Evolutionary conservation across 1,139 yeast genomes (phyloP), one percentile per base, ranked within the genome.

Genomic region (Geotrichum carabidarum): DNA sequence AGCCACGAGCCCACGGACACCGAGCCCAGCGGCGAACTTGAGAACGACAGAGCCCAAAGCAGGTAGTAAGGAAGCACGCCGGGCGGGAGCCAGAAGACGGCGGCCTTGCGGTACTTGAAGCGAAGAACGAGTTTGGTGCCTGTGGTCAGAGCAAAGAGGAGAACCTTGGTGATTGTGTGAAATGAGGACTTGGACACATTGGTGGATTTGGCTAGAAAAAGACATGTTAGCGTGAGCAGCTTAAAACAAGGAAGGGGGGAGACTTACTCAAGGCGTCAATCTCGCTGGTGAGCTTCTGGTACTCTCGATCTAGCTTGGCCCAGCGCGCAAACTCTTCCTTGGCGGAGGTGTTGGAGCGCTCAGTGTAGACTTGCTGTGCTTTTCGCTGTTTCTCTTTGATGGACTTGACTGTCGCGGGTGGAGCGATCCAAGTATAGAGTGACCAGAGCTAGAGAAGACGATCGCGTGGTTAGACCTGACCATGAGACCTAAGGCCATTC

Each of bases 311-410:
- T 60, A 91, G 77, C 68, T 89, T 89, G 2, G 98, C 95, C 99
- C 99, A 93, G 64, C 80, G 84, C 48, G 98, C 97, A 69, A 91
- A 93, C 64, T 93, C 84, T 67, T 93, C 97, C 69, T 91, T 97
- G 5, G 97, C 94, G 58, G 90, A 81, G 14, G 91, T 79, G 8
- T 77, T 65, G 46, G 81, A 74, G 59, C 90, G 78, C 62, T 84
- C 81, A 12, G 72, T 73, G 60, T 78, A 74, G 31, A 83, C 66
- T 30, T 71, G 69, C 8, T 69, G 65, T 48, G 84, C 79, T 62
- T 84, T 79, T 8, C 65, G 62, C 57, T 78, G 74, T 57, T 78
- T 73, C 1, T 59, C 59, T 8, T 74, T 68, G 50, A 81, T 71
- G 50, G 72, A 66, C 27, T 69, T 56, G 65, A 68, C 62, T 62